A percentile compares a stretch with the other conserved stretches of the same genome.
Conservation (phyloP, 495 filamentous ascomycete species). For the Sporormia fimetaria region DNA sequence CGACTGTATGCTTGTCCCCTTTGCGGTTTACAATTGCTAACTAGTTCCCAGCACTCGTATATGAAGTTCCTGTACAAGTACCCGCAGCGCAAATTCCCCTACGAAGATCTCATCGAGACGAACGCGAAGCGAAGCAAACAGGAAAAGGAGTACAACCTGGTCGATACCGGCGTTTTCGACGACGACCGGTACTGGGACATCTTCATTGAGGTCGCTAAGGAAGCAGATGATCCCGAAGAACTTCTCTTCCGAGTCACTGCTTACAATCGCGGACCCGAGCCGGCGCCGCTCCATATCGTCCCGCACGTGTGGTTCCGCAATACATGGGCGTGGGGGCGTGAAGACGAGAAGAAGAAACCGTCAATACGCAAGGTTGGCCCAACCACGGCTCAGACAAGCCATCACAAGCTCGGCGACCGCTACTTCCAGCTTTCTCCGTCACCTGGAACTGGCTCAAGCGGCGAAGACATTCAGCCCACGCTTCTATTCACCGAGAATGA, state of each 20-base stretch:
- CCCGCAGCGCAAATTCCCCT: constrained; percentile 82
- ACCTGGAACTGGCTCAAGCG: constrained; percentile 63
- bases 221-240: constrained; percentile 77
- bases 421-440: constrained; percentile 83
- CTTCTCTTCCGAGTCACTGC: constrained; percentile 89
- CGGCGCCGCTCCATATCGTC: constrained; percentile 82
- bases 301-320: constrained; percentile 96
- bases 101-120: constrained; percentile 71
- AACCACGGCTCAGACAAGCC: constrained; percentile 58
- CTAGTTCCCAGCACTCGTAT: constrained; percentile 68
- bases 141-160: constrained; percentile 80
- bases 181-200: constrained; percentile 95
- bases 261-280: constrained; percentile 87
- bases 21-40: constrained; percentile 27
- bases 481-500: constrained; percentile 93
- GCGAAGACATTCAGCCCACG: constrained; percentile 70
- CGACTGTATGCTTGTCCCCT: constrained; percentile 35
- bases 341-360: constrained; percentile 61
- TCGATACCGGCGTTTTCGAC: constrained; percentile 86
- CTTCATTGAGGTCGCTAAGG: constrained; percentile 92
- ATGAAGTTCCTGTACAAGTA: constrained; percentile 99
- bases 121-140: constrained; percentile 62
- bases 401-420: constrained; percentile 66
- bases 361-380: constrained; percentile 52
- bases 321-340: constrained; percentile 86